Percentiles rank a stretch among this genome's conserved stretches.
These are phyloP conservation scores for Lyophyllum decastes DNA, from an alignment of 768 basidiomycete genomes.

Conservation along the genomic window DNA sequence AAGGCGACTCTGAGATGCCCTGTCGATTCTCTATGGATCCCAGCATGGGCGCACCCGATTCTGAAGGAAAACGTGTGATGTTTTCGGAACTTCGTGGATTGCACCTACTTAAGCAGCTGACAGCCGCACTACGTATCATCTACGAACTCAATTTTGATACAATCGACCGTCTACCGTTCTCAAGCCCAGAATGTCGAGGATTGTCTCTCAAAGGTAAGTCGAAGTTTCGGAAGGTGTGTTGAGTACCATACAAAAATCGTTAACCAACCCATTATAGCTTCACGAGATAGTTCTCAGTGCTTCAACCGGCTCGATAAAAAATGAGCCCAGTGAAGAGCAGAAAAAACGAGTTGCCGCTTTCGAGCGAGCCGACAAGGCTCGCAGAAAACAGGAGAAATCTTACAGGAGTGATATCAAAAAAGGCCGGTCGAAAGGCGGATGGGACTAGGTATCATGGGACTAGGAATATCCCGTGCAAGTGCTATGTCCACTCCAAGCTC, in stretches of 20 bases:
- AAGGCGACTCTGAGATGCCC: conserved; percentile 70
- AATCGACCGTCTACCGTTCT: conserved; percentile 71
- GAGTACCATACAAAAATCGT: too few relatives aligned
- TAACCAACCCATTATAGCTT: conserved; percentile 47
- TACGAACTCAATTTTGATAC: conserved; percentile 65
- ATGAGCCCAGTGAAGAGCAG: conserved; percentile 56
- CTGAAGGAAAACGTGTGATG: conserved; percentile 50
- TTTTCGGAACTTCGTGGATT: background rate
- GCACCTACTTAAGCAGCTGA: background rate
- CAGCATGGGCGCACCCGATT: conserved; percentile 57
- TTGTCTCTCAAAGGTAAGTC: conserved; percentile 60
- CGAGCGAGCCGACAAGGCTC: conserved; percentile 46
- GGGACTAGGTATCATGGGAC: conserved; percentile 8
- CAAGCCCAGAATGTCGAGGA: conserved; percentile 78
- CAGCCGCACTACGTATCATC: conserved; percentile 73
- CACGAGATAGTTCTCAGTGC: conserved; percentile 51
- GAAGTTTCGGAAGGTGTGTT: too few relatives aligned
- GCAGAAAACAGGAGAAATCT: conserved; percentile 52
- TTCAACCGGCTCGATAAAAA: conserved; percentile 47
- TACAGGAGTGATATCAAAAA: conserved; percentile 54
- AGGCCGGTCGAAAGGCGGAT: conserved; percentile 23
- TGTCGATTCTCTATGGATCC: conserved; percentile 65
- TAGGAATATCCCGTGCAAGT: too few relatives aligned
- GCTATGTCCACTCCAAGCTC: too few relatives aligned
- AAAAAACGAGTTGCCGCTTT: conserved; percentile 52